Conservation (phyloP, 73 alveolate genomes). For the Paramecium biaurelia region DNA sequence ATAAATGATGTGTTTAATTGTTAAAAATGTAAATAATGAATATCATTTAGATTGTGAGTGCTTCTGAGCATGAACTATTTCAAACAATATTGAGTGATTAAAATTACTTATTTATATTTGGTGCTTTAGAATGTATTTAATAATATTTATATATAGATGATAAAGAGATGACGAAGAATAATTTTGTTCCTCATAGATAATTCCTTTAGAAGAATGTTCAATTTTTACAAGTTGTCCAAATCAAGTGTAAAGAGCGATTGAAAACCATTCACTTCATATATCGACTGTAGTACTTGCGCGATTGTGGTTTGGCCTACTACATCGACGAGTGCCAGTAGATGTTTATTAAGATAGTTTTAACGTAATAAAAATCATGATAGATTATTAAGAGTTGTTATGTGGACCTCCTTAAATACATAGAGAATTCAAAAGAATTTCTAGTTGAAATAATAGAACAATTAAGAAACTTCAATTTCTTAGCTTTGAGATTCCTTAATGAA, state of each 20-base stretch:
- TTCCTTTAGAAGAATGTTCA: not conserved
- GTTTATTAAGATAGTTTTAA: slow-evolving; percentile 46
- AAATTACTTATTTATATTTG: not conserved
- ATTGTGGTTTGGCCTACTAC: slow-evolving; percentile 46
- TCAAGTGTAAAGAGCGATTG: not conserved
- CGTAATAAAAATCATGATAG: slow-evolving; percentile 44
- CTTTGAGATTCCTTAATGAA: not conserved
- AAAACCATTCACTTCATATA: slow-evolving; percentile 22
- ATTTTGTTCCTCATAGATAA: not conserved
- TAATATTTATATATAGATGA: not conserved
- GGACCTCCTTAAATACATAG: slow-evolving; percentile 32
- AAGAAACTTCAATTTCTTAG: not conserved
- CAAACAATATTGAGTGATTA: not conserved
- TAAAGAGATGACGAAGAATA: not conserved
- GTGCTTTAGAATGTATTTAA: slow-evolving; percentile 20
- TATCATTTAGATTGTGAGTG: not conserved
- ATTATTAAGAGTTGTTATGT: slow-evolving; percentile 48
- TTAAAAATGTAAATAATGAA: not conserved
- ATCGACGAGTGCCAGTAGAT: slow-evolving; percentile 47
- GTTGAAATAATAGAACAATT: not conserved
- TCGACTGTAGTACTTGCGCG: slow-evolving; percentile 43
- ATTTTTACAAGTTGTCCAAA: slow-evolving; percentile 14
- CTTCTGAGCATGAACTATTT: not conserved
- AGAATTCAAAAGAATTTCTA: slow-evolving; percentile 1
- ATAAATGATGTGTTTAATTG: not conserved